These are phyloP conservation scores for Arabidopsis lyrata DNA, from an alignment of 441 rosid species.

Conservation along the genomic window DNA sequence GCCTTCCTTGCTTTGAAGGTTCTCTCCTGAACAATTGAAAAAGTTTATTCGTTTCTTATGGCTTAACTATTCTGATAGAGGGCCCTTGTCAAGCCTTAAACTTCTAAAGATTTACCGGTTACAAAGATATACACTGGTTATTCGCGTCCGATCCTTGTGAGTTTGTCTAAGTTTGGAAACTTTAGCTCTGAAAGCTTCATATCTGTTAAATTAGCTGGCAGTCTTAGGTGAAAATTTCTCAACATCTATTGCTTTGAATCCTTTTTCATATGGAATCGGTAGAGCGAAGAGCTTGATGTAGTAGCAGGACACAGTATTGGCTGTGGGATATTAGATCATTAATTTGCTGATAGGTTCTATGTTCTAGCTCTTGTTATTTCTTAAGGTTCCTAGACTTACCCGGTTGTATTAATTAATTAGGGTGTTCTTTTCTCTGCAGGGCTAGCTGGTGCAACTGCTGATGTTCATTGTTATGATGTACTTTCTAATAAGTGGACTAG, in stretches of 20 bases:
- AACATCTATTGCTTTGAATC: neutral
- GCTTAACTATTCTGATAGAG: neutral
- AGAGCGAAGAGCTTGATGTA: slow-evolving; percentile 18
- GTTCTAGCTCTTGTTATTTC: slow-evolving; percentile 12
- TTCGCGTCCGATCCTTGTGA: slow-evolving; percentile 10
- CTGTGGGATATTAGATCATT: slow-evolving; percentile 12
- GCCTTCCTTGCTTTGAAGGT: slow-evolving; percentile 8
- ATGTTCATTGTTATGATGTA: slow-evolving; percentile 97
- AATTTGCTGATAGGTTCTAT: slow-evolving; percentile 8
- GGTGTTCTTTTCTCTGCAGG: slow-evolving; percentile 67
- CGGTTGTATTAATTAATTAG: slow-evolving; percentile 13
- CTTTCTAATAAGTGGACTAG: slow-evolving; percentile 95
- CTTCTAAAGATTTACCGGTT: slow-evolving; percentile 5
- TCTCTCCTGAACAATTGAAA: neutral
- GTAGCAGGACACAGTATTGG: slow-evolving; percentile 13
- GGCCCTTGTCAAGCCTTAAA: neutral
- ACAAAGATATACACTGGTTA: neutral
- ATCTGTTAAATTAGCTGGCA: neutral
- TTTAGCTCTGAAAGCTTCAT: slow-evolving; percentile 8
- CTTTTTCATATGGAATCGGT: slow-evolving; percentile 13
- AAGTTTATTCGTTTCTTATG: neutral
- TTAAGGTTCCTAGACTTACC: slow-evolving; percentile 18
- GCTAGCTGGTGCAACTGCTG: slow-evolving; percentile 98
- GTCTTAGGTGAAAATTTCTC: slow-evolving; percentile 7
- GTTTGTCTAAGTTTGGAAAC: slow-evolving; percentile 8